Percentiles rank a stretch among this genome's conserved stretches.
These are phyloP conservation scores for Ceratocystis destructans DNA, from an alignment of 2,329 filamentous ascomycete genomes.

Conservation along the genomic window DNA sequence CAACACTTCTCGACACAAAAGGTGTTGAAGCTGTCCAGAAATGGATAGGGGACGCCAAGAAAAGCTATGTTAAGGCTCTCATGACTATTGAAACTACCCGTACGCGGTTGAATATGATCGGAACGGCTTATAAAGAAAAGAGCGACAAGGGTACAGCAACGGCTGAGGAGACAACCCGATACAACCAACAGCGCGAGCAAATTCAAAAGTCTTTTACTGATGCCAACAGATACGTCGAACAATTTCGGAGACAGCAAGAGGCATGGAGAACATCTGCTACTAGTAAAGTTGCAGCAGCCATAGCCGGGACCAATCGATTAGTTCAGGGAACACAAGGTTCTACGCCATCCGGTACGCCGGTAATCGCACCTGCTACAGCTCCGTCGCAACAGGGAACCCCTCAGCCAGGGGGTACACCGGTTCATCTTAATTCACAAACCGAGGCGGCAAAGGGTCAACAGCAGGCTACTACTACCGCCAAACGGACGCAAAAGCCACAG, in stretches of 20 bases:
- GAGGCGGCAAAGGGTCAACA: slow-evolving; percentile 19
- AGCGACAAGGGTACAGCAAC: slow-evolving; percentile 32
- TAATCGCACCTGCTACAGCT: slow-evolving; percentile 4
- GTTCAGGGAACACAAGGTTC: slow-evolving; percentile 5
- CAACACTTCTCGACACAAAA: slow-evolving; percentile 31
- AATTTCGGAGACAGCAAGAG: slow-evolving; percentile 35
- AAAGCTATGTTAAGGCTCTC: slow-evolving; percentile 35
- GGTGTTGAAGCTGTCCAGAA: slow-evolving; percentile 32
- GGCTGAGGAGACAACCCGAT: slow-evolving; percentile 35
- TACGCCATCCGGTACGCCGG: not conserved
- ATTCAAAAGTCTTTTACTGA: slow-evolving; percentile 34
- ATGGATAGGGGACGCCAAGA: slow-evolving; percentile 36
- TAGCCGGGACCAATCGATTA: slow-evolving; percentile 13
- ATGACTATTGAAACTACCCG: slow-evolving; percentile 37
- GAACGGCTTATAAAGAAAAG: slow-evolving; percentile 32
- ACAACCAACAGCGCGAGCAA: slow-evolving; percentile 32
- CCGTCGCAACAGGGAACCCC: slow-evolving; percentile 6
- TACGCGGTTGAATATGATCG: slow-evolving; percentile 30
- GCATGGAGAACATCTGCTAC: slow-evolving; percentile 22
- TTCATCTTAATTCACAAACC: slow-evolving; percentile 8
- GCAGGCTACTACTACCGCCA: slow-evolving; percentile 12
- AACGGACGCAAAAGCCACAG: slow-evolving; percentile 9
- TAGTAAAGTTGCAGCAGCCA: slow-evolving; percentile 12
- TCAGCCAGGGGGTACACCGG: not conserved
- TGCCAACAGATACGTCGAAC: slow-evolving; percentile 36